Evolutionary conservation across 1,284 basidiomycete genomes (phyloP).

Genomic region (Puccinia sorghi): DNA sequence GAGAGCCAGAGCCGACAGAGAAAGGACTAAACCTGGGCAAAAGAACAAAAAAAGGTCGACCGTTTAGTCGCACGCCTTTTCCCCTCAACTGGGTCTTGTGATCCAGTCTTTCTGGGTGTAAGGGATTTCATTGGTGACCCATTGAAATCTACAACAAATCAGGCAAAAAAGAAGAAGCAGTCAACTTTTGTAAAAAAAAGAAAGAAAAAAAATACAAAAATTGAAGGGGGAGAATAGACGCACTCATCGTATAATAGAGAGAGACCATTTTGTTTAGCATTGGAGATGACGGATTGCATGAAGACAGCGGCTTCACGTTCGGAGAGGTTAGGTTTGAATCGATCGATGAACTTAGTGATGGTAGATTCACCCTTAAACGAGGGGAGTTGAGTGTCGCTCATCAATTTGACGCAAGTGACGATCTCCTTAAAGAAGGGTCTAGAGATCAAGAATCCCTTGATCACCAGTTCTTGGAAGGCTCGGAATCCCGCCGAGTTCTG

Average conservation of each 20-base stretch:
- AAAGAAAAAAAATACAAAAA: neutral
- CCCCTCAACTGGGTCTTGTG: conserved; percentile 16
- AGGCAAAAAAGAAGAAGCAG: neutral
- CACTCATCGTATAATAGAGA: conserved; percentile 91
- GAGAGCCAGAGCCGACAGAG: no score
- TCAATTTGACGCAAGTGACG: conserved; percentile 81
- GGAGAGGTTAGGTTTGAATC: conserved; percentile 78
- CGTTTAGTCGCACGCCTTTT: neutral
- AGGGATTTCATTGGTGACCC: conserved; percentile 50
- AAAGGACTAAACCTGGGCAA: no score
- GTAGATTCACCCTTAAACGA: conserved; percentile 95
- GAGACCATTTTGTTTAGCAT: conserved; percentile 91
- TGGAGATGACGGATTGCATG: conserved; percentile 83
- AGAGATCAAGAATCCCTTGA: conserved; percentile 94
- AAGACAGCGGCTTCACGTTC: conserved; percentile 90
- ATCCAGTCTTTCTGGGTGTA: conserved; percentile 50
- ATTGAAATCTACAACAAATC: conserved; percentile 43
- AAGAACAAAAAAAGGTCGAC: no score
- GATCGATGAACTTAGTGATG: conserved; percentile 79
- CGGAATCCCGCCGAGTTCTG: conserved; percentile 87
- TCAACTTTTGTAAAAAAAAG: neutral
- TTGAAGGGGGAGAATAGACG: neutral
- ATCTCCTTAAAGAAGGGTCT: conserved; percentile 88
- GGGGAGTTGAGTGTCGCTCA: conserved; percentile 91
- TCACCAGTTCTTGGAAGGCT: conserved; percentile 86